A percentile compares a stretch with the other conserved stretches of the same genome.
Evolutionary conservation across 768 basidiomycete genomes (phyloP).

Genomic region (Tricholoma sp.): DNA sequence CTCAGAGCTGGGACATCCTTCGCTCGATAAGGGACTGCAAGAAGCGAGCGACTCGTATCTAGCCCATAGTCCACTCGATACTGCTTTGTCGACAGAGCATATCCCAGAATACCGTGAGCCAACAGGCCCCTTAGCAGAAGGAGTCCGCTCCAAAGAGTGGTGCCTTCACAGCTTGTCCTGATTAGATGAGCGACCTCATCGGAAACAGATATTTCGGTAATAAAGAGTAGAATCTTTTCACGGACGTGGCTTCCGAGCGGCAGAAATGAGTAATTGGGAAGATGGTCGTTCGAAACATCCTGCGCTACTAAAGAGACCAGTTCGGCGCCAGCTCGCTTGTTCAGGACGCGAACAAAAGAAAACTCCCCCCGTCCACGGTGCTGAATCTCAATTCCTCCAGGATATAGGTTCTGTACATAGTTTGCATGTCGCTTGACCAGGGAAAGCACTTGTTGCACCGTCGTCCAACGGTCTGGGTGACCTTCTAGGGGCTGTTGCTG

Average conservation of each 20-base stretch:
- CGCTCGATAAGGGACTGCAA: constrained; percentile 49
- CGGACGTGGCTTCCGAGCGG: constrained; percentile 11
- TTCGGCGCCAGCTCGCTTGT: constrained; percentile 8
- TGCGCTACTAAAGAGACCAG: constrained; percentile 12
- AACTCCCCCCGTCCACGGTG: background rate
- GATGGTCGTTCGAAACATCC: constrained; percentile 8
- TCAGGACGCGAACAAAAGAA: constrained; percentile 15
- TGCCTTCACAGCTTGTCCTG: constrained; percentile 10
- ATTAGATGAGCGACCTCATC: background rate
- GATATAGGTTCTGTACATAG: constrained; percentile 9
- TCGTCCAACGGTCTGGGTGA: constrained; percentile 38
- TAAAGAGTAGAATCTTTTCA: constrained; percentile 16
- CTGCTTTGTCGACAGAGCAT: constrained; percentile 30
- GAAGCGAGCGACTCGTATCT: constrained; percentile 32
- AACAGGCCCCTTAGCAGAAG: constrained; percentile 43
- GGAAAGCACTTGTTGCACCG: constrained; percentile 31
- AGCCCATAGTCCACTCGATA: constrained; percentile 54
- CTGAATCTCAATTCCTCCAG: constrained; percentile 15
- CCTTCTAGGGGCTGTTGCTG: constrained; percentile 31
- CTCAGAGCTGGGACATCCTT: constrained; percentile 42
- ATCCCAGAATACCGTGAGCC: constrained; percentile 33
- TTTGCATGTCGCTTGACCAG: constrained; percentile 18
- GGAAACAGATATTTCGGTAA: constrained; percentile 12
- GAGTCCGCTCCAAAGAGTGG: constrained; percentile 27
- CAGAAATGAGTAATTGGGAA: constrained; percentile 14